Conservation (phyloP, 2,329 filamentous ascomycete species). For the Trichoderma breve region DNA sequence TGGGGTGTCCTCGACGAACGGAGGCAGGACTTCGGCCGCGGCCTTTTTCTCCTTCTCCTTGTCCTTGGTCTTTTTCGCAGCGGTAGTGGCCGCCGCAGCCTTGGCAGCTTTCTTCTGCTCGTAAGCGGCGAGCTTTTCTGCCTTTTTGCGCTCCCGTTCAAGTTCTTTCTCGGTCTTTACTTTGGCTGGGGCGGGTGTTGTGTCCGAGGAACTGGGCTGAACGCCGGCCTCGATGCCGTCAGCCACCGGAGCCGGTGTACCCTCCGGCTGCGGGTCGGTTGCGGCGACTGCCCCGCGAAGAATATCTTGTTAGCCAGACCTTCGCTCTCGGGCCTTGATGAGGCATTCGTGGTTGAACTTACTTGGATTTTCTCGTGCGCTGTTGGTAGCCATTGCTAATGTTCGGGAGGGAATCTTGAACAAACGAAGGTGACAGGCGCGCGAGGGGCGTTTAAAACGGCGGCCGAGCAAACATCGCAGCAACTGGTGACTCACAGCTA, state of each 20-base stretch:
- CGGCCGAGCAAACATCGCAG: background rate
- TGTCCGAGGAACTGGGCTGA: background rate
- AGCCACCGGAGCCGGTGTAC: background rate
- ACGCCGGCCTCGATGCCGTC: background rate
- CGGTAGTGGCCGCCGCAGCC: background rate
- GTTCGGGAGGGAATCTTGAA: background rate
- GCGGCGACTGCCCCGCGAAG: background rate
- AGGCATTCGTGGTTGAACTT: background rate
- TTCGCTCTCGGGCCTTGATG: background rate
- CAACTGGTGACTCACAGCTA: background rate
- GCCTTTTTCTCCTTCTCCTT: background rate
- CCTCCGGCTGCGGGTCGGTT: background rate
- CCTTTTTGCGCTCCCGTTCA: background rate
- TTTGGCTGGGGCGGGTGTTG: background rate
- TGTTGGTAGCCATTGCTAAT: background rate
- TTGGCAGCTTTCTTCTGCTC: background rate
- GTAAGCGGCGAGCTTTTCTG: background rate
- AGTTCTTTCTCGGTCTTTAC: background rate
- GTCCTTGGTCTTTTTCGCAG: background rate
- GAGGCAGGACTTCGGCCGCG: background rate
- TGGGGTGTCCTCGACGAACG: background rate
- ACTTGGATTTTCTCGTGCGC: background rate
- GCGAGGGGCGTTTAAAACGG: background rate
- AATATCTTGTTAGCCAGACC: background rate
- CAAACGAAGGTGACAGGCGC: background rate